Percentiles rank a stretch among this genome's conserved stretches.
phyloP scores from a whole-genome alignment of 495 filamentous ascomycete genomes.

The Copromyces sp. region DNA sequence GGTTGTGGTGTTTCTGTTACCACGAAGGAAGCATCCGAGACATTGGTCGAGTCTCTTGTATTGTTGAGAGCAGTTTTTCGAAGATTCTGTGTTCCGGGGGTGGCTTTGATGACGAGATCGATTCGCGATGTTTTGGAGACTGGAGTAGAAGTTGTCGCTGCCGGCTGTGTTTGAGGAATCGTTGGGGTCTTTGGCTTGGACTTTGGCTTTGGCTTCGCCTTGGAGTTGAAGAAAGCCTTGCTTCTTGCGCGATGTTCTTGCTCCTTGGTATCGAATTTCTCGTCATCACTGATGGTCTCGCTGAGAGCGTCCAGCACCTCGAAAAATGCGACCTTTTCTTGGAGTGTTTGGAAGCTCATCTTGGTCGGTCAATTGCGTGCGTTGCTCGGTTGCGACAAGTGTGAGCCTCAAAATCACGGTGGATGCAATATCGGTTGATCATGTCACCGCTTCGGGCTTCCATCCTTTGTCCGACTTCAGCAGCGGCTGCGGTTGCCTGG shows the following conservation, averaged over 20 bases:
- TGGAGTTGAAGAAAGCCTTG: conserved; percentile 14
- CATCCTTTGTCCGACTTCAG: neutral
- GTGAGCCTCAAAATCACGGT: neutral
- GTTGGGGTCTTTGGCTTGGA: neutral
- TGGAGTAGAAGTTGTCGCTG: conserved; percentile 9
- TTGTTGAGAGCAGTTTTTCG: neutral
- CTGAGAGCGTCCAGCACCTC: conserved; percentile 14
- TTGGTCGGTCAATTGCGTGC: neutral
- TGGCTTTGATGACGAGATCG: conserved; percentile 13
- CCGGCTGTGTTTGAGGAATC: neutral
- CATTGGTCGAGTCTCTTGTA: neutral
- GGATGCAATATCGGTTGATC: neutral
- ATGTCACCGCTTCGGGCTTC: neutral
- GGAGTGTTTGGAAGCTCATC: conserved; percentile 11
- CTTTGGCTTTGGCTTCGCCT: neutral
- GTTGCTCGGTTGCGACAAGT: neutral
- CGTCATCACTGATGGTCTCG: conserved; percentile 11
- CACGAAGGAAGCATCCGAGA: conserved; percentile 3
- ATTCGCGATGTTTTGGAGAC: neutral
- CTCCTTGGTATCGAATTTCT: conserved; percentile 14
- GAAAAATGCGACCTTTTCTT: conserved; percentile 22
- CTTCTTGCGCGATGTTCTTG: conserved; percentile 10
- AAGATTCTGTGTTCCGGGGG: conserved; percentile 4
- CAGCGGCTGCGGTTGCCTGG: neutral
- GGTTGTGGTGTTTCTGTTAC: conserved; percentile 17